Evolutionary conservation across 2,329 filamentous ascomycete species (phyloP).

Genomic region (Metarhizium robertsii): DNA sequence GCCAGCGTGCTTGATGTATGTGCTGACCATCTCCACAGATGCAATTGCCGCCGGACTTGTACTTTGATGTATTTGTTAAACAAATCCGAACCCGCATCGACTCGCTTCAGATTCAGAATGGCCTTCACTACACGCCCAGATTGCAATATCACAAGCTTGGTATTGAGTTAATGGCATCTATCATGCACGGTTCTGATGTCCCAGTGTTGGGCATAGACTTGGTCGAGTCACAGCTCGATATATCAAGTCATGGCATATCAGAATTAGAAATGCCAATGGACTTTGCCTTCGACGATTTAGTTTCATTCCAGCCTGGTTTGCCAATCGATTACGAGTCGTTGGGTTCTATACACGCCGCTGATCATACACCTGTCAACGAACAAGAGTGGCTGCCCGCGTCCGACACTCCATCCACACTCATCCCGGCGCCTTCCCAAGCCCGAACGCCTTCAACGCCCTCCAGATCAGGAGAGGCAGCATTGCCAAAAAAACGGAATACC

Average conservation of each 20-base stretch:
- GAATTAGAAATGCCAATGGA: not conserved
- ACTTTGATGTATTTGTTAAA: slow-evolving; percentile 33
- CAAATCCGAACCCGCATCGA: slow-evolving; percentile 32
- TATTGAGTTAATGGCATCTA: slow-evolving; percentile 29
- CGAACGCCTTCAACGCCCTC: not conserved
- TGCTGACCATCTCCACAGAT: slow-evolving; percentile 20
- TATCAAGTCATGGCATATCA: not conserved
- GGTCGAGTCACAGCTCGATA: not conserved
- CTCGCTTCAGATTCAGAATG: slow-evolving; percentile 18
- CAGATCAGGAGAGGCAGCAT: not conserved
- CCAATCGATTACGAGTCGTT: not conserved
- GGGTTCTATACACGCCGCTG: not conserved
- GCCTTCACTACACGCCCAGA: slow-evolving; percentile 19
- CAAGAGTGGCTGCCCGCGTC: not conserved
- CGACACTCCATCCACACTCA: not conserved
- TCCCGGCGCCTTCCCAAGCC: not conserved
- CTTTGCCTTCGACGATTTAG: not conserved
- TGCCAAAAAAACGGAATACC: slow-evolving; percentile 25
- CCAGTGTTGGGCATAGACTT: not conserved
- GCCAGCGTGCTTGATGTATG: no score
- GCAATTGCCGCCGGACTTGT: slow-evolving; percentile 23
- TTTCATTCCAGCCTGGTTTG: not conserved
- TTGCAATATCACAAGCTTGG: slow-evolving; percentile 31
- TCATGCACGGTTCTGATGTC: slow-evolving; percentile 20
- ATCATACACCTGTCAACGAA: not conserved